A percentile compares a stretch with the other conserved stretches of the same genome.
phyloP scores from a whole-genome alignment of 2,329 filamentous ascomycete species.

The Alternaria rosae region DNA sequence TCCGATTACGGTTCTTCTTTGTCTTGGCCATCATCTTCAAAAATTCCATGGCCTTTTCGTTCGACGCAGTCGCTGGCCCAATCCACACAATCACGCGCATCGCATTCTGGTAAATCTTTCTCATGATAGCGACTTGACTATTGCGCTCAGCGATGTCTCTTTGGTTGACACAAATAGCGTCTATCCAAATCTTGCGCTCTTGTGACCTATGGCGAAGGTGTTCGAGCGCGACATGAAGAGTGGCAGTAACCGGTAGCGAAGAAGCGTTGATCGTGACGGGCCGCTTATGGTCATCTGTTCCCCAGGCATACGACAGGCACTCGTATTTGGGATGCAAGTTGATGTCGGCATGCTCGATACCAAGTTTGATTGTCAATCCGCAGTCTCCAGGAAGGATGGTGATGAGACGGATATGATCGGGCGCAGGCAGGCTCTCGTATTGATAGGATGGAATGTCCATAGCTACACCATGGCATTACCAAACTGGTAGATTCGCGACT shows the following conservation, averaged over 20 bases:
- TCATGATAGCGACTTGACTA: neutral
- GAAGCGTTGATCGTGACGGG: neutral
- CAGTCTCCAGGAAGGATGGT: neutral
- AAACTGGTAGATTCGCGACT: neutral
- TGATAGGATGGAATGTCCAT: neutral
- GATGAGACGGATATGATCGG: neutral
- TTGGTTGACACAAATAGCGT: neutral
- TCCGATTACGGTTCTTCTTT: neutral
- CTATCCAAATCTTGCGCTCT: neutral
- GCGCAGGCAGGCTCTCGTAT: neutral
- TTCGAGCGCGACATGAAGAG: neutral
- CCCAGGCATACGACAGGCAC: neutral
- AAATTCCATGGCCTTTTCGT: neutral
- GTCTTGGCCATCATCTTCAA: neutral
- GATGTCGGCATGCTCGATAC: neutral
- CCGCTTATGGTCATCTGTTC: accelerated
- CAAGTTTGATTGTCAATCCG: neutral
- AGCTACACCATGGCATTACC: neutral
- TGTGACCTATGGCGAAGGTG: neutral
- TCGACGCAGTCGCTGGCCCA: neutral
- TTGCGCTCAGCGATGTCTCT: neutral
- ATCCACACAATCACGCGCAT: neutral
- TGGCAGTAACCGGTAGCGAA: neutral
- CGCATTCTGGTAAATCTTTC: neutral
- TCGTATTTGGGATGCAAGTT: neutral